Base-by-base conservation (phyloP, 2,329 filamentous ascomycete species). In the Stagonosporopsis tanaceti region DNA sequence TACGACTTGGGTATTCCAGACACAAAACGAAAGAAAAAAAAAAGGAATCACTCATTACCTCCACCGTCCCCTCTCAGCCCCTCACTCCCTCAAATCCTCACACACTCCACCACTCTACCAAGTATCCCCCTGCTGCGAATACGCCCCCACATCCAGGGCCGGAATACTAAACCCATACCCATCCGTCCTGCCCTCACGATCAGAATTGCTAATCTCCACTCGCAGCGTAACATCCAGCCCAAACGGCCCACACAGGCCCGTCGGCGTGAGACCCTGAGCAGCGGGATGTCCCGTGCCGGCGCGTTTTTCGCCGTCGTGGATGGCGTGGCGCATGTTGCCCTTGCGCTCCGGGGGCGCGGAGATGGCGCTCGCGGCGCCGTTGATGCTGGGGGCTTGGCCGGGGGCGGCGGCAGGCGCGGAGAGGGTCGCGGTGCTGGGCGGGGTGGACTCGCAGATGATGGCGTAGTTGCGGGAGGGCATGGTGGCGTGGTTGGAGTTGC, bases 211-310 rank as follows among this genome's bases (percentile, higher is more conserved):
- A 55, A 82, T 79, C 72, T 83, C 81, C 0, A 83, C 80, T 17
- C 79, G 65, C n/a, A 82, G 71, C 24, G 75, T 74, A 4, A 83
- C 77, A 65, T 83, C 81, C 6, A 83, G 63, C 0, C 81, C 80
- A 58, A 77, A 75, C 11, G 63, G 60, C 2, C 80, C 81, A 35
- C 77, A 78, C 6, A 83, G 66, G 1, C 79, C 79, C 4, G 73
- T 80, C 60, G 72, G 70, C 41, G 59, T 60, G 27, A 81, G 51
- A 5, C 80, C 81, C 35, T 64, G 66, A 0, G 92, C 90, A 12
- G 93, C 91, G 56, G 85, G 87, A 79, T 97, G 93, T 28, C 79
- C 80, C 0, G 92, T 93, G 3, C 94, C 94, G 0, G 91, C 91
- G 44, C 84, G 80, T n/a, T 87, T 77, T 74, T 97, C 94, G 44